A percentile compares a stretch with the other conserved stretches of the same genome.
Evolutionary conservation across 176 grass and related monocot species (phyloP).

Genomic region (Dactylis glomerata): DNA sequence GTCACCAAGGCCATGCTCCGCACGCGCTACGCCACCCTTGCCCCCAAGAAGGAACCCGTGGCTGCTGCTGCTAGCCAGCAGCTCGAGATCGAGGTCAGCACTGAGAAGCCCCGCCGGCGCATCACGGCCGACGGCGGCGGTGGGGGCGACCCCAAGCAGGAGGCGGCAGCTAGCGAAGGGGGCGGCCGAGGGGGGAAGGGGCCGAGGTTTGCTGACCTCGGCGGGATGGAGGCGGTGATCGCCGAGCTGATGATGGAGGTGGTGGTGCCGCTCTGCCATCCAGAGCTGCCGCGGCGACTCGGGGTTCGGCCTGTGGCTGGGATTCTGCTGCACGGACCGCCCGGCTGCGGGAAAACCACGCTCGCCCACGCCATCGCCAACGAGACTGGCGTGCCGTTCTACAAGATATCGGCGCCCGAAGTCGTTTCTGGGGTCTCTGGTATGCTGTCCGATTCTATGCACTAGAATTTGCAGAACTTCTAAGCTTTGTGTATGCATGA

Average conservation of each 20-base stretch:
- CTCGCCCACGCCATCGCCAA: slow-evolving; percentile 88
- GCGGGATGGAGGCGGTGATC: slow-evolving; percentile 64
- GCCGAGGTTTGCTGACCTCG: slow-evolving; percentile 61
- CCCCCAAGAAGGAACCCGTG: slow-evolving; percentile 4
- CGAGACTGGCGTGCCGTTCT: slow-evolving; percentile 82
- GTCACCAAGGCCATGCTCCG: slow-evolving; percentile 65
- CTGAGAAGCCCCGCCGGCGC: slow-evolving; percentile 49
- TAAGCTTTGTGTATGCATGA: not conserved
- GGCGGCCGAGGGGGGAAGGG: slow-evolving; percentile 26
- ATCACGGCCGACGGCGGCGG: slow-evolving; percentile 35
- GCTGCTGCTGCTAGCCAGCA: not conserved
- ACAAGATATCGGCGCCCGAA: slow-evolving; percentile 89
- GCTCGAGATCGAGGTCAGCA: slow-evolving; percentile 59
- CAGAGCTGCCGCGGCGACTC: slow-evolving; percentile 57
- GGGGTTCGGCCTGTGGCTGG: slow-evolving; percentile 77
- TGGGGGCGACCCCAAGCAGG: slow-evolving; percentile 30
- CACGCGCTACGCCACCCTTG: slow-evolving; percentile 45
- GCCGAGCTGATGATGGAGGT: slow-evolving; percentile 92
- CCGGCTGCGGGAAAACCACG: slow-evolving; percentile 86
- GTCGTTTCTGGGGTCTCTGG: slow-evolving; percentile 86
- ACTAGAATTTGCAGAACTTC: not conserved
- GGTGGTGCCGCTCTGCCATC: slow-evolving; percentile 78
- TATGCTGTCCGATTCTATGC: slow-evolving; percentile 6
- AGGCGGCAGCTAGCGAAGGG: not conserved
- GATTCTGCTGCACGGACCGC: slow-evolving; percentile 76